Evolutionary conservation across 2,329 filamentous ascomycete genomes (phyloP), one percentile per base, ranked within the genome.

Genomic region (Monilinia fructigena): DNA sequence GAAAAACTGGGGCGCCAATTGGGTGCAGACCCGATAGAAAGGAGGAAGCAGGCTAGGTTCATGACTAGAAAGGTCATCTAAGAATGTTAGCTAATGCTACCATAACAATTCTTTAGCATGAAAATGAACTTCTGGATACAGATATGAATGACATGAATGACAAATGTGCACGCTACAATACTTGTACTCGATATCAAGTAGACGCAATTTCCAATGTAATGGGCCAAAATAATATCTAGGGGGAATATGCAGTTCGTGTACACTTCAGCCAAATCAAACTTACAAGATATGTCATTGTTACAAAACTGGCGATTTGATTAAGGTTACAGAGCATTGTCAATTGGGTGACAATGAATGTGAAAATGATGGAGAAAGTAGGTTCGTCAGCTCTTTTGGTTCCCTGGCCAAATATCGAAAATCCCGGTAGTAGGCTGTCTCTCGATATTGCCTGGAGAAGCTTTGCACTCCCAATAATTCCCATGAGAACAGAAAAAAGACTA

Each of bases 1-100:
- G 90, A 77, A 96, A 96, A 96, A 0, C 90, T 92, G 0, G 92
- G 92, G 31, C 92, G 83, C 72, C 96, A 96, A 75, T 96, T 96
- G 4, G 92, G 92, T 0, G 92, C 92, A 0, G 92, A 94, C 1
- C 91, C 89, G 66, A 96, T 89, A 76, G 94, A 94, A 65, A 96
- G 82, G 1, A 96, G 80, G 73, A 96, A 96, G 72, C 92, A 96
- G 8, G 92, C 92, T 11, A 96, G 78, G 70, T 96, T 96, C 78
- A 91, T 95, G 52, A 94, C 90, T 61, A 96, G 85, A 74, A 96
- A 96, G 0, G 92, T 96, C 89, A 96, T 94, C 82, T 86, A 74
- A 16, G 8, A 40, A 42, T 42, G 20, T 66, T 61, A 66, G 63
- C 38, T 10, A 53, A 61, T 50, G 28, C n/a, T 50, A 52, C 28